Base-by-base conservation (phyloP, 805 yeast genomes). In the Yamadazyma philogaea region DNA sequence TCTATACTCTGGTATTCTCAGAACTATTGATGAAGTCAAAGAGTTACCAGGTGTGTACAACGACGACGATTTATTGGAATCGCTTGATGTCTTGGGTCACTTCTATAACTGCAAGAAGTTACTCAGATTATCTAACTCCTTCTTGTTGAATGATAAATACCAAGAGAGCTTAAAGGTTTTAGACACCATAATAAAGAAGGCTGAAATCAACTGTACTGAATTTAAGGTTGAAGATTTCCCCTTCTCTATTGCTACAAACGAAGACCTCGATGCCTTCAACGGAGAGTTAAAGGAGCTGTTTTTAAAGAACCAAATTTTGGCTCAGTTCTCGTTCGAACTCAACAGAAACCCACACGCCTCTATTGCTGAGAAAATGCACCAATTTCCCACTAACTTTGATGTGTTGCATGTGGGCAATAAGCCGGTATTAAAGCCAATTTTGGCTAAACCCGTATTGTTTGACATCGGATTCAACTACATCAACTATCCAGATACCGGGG, bases 11-110 rank as follows among this genome's bases (percentile, higher is more conserved):
- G 66, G 73, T 7, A 71, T 87, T 30, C 59, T 73, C 10, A 65
- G 71, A 36, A 79, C 84, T 14, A 58, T 83, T 27, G 63, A 63
- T 3, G 83, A 82, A 50, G 63, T 88, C 35, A 70, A 76, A 55
- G 96, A 88, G 46, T 72, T 93, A 39, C 96, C 97, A 0, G 98
- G 98, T 71, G 96, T 91, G 15, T 81, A 84, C 56, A 86, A 87
- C 40, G 96, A 88, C 57, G 93, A 85, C 40, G 81, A 75, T 17
- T 70, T 91, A 42, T 59, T 68, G 47, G 63, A 65, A 6, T 77
- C 83, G 7, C 67, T 93, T 34, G 72, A 68, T 10, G 51, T 72
- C 12, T 63, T 87, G 52, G 64, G 67, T 22, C 54, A 57, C 7
- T 79, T 68, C 47, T 85, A 75, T 59, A 52, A 55, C n/a, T 63